Evolutionary conservation across 345 rosid genomes (phyloP).

Genomic region (Sonneratia alba): DNA sequence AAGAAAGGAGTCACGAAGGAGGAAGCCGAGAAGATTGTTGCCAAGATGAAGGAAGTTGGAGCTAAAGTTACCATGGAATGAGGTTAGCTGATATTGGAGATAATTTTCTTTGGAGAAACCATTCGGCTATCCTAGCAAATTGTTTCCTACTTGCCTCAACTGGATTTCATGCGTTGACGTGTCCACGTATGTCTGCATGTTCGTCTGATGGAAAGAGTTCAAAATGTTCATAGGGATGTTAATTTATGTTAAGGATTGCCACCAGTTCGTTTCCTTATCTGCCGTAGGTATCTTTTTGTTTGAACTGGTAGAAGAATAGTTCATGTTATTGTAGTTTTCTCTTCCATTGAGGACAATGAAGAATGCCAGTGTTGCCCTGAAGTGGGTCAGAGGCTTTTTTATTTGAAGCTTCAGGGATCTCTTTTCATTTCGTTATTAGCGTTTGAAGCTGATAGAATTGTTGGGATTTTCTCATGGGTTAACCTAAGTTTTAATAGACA

Average conservation of each 20-base stretch:
- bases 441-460: not conserved
- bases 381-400: not conserved
- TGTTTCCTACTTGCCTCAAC: not conserved
- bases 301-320: not conserved
- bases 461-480: not conserved
- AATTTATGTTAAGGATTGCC: no score
- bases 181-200: not conserved
- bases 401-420: not conserved
- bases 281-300: not conserved
- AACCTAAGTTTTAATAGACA: not conserved
- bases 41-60: slow-evolving; percentile 75
- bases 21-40: slow-evolving; percentile 78
- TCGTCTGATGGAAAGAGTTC: not conserved
- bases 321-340: no score
- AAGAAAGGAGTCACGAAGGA: slow-evolving; percentile 87
- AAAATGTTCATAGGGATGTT: not conserved
- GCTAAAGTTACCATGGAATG: slow-evolving; percentile 80
- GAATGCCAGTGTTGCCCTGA: no score
- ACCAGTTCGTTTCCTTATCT: not conserved
- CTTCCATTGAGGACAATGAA: no score
- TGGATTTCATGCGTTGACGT: no score
- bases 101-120: not conserved
- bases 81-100: slow-evolving; percentile 18
- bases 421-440: not conserved
- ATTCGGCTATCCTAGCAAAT: not conserved